Evolutionary conservation across 2,329 filamentous ascomycete species (phyloP).

Genomic region (Hawksworthiomyces lignivorus): DNA sequence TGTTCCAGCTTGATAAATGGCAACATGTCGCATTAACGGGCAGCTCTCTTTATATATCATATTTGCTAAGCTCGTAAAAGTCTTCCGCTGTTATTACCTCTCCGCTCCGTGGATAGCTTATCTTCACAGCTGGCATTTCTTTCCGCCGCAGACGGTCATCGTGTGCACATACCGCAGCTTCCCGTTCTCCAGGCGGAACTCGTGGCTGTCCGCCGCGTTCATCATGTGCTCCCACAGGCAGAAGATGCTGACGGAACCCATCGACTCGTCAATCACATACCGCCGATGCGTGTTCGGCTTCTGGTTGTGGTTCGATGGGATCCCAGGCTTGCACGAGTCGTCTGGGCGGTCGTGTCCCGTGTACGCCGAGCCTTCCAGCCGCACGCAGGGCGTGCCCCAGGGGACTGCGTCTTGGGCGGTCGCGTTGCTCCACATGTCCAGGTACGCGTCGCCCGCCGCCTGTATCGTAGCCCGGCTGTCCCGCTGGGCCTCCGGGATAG

Average conservation of each 20-base stretch:
- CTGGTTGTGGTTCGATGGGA: slow-evolving; percentile 17
- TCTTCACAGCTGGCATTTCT: slow-evolving; percentile 9
- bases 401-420: slow-evolving; percentile 22
- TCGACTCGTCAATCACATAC: slow-evolving; percentile 21
- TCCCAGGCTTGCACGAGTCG: slow-evolving; percentile 20
- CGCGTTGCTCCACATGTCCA: slow-evolving; percentile 26
- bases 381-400: slow-evolving; percentile 28
- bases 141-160: slow-evolving; percentile 11
- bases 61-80: not conserved
- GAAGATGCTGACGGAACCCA: slow-evolving; percentile 20
- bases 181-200: slow-evolving; percentile 10
- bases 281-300: slow-evolving; percentile 19
- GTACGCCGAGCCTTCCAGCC: slow-evolving; percentile 22
- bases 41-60: too few relatives aligned
- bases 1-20: too few relatives aligned
- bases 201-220: slow-evolving; percentile 12
- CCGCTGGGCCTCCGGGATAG: slow-evolving; percentile 19
- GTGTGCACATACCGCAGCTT: slow-evolving; percentile 14
- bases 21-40: too few relatives aligned
- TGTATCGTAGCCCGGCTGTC: slow-evolving; percentile 20
- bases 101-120: too few relatives aligned
- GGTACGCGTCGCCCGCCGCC: slow-evolving; percentile 25
- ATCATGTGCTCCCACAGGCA: slow-evolving; percentile 15
- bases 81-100: not conserved
- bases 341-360: slow-evolving; percentile 12